A percentile compares a stretch with the other conserved stretches of the same genome.
These are phyloP conservation scores for Cryptosporidium parvum DNA, from an alignment of 169 alveolate species.

Conservation along the genomic window DNA sequence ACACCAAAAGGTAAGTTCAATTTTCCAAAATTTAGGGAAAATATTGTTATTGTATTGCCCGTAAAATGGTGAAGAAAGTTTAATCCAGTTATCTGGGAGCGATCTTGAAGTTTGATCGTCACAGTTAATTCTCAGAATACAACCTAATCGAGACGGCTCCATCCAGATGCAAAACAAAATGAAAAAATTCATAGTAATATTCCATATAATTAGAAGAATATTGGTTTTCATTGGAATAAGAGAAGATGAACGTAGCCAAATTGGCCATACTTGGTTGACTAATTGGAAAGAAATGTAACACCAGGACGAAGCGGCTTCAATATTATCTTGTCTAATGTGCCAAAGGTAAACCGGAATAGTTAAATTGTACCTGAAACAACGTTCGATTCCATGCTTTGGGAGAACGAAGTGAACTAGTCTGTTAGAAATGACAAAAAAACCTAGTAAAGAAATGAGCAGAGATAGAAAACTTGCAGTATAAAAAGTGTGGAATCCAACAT, in stretches of 20 bases:
- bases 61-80: constrained; percentile 69
- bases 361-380: constrained; percentile 12
- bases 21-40: constrained; percentile 48
- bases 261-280: constrained; percentile 62
- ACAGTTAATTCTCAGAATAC: constrained; percentile 60
- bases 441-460: constrained; percentile 7
- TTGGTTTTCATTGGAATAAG: constrained; percentile 18
- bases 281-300: constrained; percentile 62
- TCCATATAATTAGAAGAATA: constrained; percentile 22
- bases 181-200: constrained; percentile 31
- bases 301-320: constrained; percentile 70
- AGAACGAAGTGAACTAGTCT: constrained; percentile 44
- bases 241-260: constrained; percentile 15
- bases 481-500: constrained; percentile 9
- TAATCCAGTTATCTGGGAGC: neutral
- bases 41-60: constrained; percentile 43
- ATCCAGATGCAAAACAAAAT: constrained; percentile 53
- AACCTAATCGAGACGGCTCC: constrained; percentile 32
- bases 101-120: constrained; percentile 51
- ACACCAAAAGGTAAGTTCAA: constrained; percentile 56
- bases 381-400: constrained; percentile 40
- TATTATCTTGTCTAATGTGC: constrained; percentile 66
- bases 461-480: constrained; percentile 12
- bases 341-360: constrained; percentile 51
- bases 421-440: constrained; percentile 14